Conservation (phyloP, 2,329 filamentous ascomycete species). For the Juglanconis oblonga region DNA sequence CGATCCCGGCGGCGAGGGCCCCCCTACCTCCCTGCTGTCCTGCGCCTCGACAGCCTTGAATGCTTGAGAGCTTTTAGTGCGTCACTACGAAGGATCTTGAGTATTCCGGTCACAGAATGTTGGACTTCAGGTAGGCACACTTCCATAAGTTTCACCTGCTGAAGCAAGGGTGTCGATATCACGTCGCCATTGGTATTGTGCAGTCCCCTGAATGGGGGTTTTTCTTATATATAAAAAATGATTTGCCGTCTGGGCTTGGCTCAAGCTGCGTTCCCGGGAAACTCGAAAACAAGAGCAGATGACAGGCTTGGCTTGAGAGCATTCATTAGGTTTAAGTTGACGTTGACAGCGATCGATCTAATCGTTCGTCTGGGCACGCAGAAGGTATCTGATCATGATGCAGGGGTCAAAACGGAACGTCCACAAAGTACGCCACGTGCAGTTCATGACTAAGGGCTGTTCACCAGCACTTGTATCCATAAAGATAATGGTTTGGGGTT, state of each 20-base stretch:
- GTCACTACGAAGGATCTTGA: neutral
- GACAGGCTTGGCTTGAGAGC: conserved; percentile 21
- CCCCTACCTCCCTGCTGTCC: neutral
- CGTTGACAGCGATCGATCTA: neutral
- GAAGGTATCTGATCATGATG: too few relatives aligned
- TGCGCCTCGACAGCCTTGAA: neutral
- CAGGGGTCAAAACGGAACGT: too few relatives aligned
- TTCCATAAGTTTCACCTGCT: neutral
- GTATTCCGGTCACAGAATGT: neutral
- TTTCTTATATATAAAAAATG: too few relatives aligned
- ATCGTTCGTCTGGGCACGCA: too few relatives aligned
- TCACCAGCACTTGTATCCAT: too few relatives aligned
- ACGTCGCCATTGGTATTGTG: too few relatives aligned
- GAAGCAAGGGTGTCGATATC: too few relatives aligned
- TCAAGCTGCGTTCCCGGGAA: neutral
- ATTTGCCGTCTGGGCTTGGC: neutral
- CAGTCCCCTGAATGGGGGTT: too few relatives aligned
- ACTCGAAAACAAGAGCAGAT: neutral
- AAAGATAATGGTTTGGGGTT: too few relatives aligned
- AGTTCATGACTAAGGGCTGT: too few relatives aligned
- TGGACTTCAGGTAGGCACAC: conserved; percentile 8
- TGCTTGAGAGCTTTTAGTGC: neutral
- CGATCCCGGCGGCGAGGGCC: neutral
- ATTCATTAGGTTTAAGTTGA: conserved; percentile 22
- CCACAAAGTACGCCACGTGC: too few relatives aligned